phyloP scores from a whole-genome alignment of 805 yeast genomes.

The Zygosaccharomyces bailii region DNA sequence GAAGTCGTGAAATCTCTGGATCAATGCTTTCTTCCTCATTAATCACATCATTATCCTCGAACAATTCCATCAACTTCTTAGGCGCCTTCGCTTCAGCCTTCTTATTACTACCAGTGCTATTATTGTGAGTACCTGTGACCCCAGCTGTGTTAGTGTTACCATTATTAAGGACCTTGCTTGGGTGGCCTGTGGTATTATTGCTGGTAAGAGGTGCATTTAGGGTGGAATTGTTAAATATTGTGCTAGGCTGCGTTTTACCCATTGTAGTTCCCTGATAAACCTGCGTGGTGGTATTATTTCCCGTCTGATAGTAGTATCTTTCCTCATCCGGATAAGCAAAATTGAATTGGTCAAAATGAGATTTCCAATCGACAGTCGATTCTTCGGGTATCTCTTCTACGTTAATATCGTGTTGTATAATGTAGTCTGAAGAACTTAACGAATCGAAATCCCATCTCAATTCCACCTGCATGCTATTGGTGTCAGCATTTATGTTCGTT shows the following conservation, averaged over 20 bases:
- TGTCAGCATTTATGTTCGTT: conserved; percentile 8
- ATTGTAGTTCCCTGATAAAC: conserved; percentile 32
- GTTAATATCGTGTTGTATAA: conserved; percentile 65
- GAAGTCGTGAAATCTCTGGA: conserved; percentile 21
- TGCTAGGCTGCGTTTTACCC: conserved; percentile 28
- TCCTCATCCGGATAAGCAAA: conserved; percentile 37
- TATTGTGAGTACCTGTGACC: conserved; percentile 21
- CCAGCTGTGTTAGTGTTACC: conserved; percentile 35
- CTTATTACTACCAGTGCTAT: conserved; percentile 32
- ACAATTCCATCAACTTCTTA: conserved; percentile 63
- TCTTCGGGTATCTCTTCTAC: conserved; percentile 37
- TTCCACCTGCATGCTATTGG: conserved; percentile 36
- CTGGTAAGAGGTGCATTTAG: conserved; percentile 28
- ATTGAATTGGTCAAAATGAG: conserved; percentile 27
- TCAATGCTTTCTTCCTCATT: conserved; percentile 21
- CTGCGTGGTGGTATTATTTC: conserved; percentile 19
- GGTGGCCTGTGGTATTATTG: conserved; percentile 20
- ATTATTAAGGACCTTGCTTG: conserved; percentile 23
- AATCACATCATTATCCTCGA: conserved; percentile 49
- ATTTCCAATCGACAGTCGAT: conserved; percentile 25
- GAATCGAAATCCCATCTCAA: conserved; percentile 92
- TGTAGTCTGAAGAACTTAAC: conserved; percentile 66
- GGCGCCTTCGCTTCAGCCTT: conserved; percentile 49
- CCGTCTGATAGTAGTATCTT: conserved; percentile 26
- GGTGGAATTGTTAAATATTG: conserved; percentile 29